phyloP scores from a whole-genome alignment of 352 stramenopile species.

The Pythium inflatum region DNA sequence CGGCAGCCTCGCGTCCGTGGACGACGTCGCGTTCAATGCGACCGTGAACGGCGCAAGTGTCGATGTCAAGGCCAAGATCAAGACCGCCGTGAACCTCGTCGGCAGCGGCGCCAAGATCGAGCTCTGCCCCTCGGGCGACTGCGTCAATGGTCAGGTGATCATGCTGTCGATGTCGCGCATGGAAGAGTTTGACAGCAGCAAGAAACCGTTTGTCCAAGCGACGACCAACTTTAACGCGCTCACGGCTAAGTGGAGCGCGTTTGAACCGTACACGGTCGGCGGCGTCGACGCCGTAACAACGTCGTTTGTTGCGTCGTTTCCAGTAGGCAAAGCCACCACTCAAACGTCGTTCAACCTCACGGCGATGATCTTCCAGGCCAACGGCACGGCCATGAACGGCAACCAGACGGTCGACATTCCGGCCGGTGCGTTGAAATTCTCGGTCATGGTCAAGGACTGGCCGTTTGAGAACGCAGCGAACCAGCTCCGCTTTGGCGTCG shows the following conservation, averaged over 20 bases:
- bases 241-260: conserved; percentile 34
- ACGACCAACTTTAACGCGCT: conserved; percentile 36
- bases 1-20: too few species aligned
- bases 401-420: not conserved
- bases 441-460: conserved; percentile 1
- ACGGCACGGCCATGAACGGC: conserved; percentile 33
- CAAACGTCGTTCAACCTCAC: conserved; percentile 40
- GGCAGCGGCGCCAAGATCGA: conserved; percentile 39
- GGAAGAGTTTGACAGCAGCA: conserved; percentile 32
- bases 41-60: not conserved
- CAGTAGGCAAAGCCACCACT: not conserved
- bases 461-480: conserved; percentile 34
- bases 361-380: conserved; percentile 41
- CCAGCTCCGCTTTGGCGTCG: conserved; percentile 36
- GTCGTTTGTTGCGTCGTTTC: conserved; percentile 31
- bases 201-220: conserved; percentile 1
- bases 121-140: conserved; percentile 42
- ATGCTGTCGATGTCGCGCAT: conserved; percentile 33
- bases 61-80: conserved; percentile 29
- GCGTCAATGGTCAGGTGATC: conserved; percentile 24
- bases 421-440: conserved; percentile 2
- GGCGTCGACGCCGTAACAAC: conserved; percentile 36
- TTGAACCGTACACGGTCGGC: conserved; percentile 17
- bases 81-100: conserved; percentile 43
- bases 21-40: conserved; percentile 3